phyloP scores from a whole-genome alignment of 805 yeast genomes.

The Blastobotrys chiropterorum region DNA sequence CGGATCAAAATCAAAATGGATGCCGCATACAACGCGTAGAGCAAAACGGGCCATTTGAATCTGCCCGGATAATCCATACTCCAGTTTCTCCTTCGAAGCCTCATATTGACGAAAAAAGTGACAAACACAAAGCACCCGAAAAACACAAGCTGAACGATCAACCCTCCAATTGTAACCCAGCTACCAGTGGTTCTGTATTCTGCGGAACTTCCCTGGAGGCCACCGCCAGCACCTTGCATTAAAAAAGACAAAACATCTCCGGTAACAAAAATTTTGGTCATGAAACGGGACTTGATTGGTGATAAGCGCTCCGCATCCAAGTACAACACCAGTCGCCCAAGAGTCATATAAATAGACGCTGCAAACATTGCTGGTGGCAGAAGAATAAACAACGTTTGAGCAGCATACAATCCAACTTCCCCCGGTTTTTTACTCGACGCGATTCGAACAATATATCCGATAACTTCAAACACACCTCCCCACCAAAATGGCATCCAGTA shows the following conservation, averaged over 20 bases:
- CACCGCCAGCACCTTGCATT: slow-evolving; percentile 75
- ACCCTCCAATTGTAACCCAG: slow-evolving; percentile 67
- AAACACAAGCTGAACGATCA: slow-evolving; percentile 67
- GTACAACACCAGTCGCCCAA: slow-evolving; percentile 53
- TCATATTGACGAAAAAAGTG: slow-evolving; percentile 27
- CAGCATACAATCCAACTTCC: slow-evolving; percentile 40
- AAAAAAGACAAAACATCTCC: slow-evolving; percentile 60
- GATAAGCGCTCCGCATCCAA: slow-evolving; percentile 53
- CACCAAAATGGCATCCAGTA: slow-evolving; percentile 42
- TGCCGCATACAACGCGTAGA: slow-evolving; percentile 28
- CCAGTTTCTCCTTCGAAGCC: slow-evolving; percentile 6
- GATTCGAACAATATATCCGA: slow-evolving; percentile 62
- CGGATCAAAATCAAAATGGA: slow-evolving; percentile 55
- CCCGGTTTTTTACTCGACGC: slow-evolving; percentile 35
- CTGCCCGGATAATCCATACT: slow-evolving; percentile 5
- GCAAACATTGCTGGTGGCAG: slow-evolving; percentile 77
- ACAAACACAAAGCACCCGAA: slow-evolving; percentile 56
- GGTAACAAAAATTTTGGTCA: slow-evolving; percentile 58
- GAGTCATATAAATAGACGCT: slow-evolving; percentile 72
- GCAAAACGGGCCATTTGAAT: slow-evolving; percentile 3
- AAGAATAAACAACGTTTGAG: slow-evolving; percentile 64
- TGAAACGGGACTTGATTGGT: slow-evolving; percentile 44
- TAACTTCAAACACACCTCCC: slow-evolving; percentile 54
- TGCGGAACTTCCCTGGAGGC: slow-evolving; percentile 46
- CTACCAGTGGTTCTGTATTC: slow-evolving; percentile 43